Percentiles rank a stretch among this genome's conserved stretches.
Evolutionary conservation across 106 monocot species (phyloP).

Genomic region (Narthecium ossifragum): DNA sequence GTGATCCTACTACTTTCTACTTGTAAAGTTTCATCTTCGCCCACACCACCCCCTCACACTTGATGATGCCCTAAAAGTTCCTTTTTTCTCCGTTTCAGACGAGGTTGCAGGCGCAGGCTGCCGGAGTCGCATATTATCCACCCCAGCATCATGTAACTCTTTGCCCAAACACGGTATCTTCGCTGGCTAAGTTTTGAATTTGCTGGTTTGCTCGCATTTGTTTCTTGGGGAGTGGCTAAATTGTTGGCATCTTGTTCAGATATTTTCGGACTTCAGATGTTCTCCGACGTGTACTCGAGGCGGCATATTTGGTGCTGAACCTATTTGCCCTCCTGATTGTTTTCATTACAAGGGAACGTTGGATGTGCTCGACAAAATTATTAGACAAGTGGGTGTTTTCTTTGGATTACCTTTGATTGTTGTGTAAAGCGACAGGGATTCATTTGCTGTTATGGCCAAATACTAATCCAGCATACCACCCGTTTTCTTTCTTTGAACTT

Average conservation of each 20-base stretch:
- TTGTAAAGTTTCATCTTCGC: not conserved
- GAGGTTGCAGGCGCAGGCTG: conserved; percentile 89
- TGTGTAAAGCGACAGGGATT: too few species aligned
- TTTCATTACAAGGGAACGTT: conserved; percentile 93
- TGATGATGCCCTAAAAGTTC: too few species aligned
- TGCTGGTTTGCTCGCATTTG: not conserved
- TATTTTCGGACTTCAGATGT: conserved; percentile 81
- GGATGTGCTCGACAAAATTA: conserved; percentile 88
- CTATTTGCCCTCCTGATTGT: conserved; percentile 81
- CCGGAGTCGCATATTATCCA: conserved; percentile 56
- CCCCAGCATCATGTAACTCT: conserved; percentile 23
- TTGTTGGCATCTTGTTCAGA: conserved; percentile 37
- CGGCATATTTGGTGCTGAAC: conserved; percentile 66
- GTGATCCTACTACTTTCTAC: not conserved
- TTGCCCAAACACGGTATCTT: conserved; percentile 38
- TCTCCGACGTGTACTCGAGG: conserved; percentile 74
- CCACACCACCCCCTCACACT: too few species aligned
- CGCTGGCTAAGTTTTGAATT: not conserved
- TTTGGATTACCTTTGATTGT: not conserved
- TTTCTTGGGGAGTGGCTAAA: too few species aligned
- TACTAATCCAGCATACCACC: not conserved
- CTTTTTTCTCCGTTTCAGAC: conserved; percentile 49
- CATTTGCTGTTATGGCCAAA: not conserved
- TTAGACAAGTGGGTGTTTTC: conserved; percentile 67
- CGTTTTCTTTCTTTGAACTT: not conserved